phyloP scores from a whole-genome alignment of 2,329 filamentous ascomycete genomes.

The Talaromyces rugulosus region DNA sequence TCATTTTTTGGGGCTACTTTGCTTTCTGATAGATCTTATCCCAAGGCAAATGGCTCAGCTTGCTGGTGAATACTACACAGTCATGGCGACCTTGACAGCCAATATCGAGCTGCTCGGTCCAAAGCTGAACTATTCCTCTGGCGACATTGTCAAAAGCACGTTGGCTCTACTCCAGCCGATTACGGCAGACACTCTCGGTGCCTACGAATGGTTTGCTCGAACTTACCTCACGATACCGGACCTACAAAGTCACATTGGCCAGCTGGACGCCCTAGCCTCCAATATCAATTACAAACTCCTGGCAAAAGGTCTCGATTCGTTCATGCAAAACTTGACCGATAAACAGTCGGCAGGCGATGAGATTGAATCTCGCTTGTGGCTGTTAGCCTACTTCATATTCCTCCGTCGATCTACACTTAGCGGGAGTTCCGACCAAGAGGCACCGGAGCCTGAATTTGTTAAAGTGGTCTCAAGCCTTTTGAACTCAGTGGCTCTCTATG shows the following conservation, averaged over 20 bases:
- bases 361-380: conserved; percentile 47
- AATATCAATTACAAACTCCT: conserved; percentile 50
- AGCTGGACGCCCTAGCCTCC: conserved; percentile 41
- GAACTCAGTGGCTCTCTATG: conserved; percentile 53
- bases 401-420: conserved; percentile 49
- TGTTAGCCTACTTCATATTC: conserved; percentile 58
- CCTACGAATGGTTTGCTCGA: conserved; percentile 43
- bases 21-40: conserved; percentile 34
- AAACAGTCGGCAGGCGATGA: conserved; percentile 28
- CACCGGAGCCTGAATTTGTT: conserved; percentile 52
- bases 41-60: conserved; percentile 38
- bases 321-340: conserved; percentile 21
- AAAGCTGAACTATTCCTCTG: conserved; percentile 20
- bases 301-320: conserved; percentile 32
- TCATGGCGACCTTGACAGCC: conserved; percentile 33
- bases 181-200: conserved; percentile 39
- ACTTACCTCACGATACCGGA: conserved; percentile 45
- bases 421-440: conserved; percentile 31
- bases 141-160: conserved; percentile 28
- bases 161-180: conserved; percentile 41
- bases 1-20: conserved; percentile 31
- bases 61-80: conserved; percentile 35
- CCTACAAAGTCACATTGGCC: conserved; percentile 33
- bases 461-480: conserved; percentile 53
- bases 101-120: conserved; percentile 18